Evolutionary conservation across 176 grass and related monocot genomes (phyloP).

Genomic region (Aegilops speltoides): DNA sequence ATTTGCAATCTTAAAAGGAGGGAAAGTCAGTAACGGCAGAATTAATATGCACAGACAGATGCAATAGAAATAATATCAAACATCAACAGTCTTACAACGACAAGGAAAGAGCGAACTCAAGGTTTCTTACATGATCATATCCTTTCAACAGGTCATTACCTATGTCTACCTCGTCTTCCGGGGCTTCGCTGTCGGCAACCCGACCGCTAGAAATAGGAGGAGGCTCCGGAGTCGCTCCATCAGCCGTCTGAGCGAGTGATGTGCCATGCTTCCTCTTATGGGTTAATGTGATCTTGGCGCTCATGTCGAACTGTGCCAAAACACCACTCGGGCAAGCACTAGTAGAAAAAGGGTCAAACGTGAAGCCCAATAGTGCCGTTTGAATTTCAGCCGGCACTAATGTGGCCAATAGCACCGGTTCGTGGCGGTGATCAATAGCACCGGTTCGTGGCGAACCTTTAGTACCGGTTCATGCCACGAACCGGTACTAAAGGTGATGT

Average conservation of each 20-base stretch:
- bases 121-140: slow-evolving; percentile 49
- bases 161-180: neutral
- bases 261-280: slow-evolving; percentile 55
- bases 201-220: slow-evolving; percentile 24
- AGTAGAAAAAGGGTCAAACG: no score
- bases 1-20: neutral
- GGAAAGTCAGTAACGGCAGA: neutral
- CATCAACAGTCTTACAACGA: neutral
- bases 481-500: no score
- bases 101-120: neutral
- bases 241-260: neutral
- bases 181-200: neutral
- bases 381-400: no score
- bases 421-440: no score
- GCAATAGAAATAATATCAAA: neutral
- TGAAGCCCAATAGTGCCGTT: no score
- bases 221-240: neutral
- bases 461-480: no score
- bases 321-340: neutral
- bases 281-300: slow-evolving; percentile 44
- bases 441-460: no score
- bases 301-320: slow-evolving; percentile 3
- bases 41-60: neutral
- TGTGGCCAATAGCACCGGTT: no score
- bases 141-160: neutral